phyloP scores from a whole-genome alignment of 495 filamentous ascomycete genomes.

The Entonaema liquescens region DNA sequence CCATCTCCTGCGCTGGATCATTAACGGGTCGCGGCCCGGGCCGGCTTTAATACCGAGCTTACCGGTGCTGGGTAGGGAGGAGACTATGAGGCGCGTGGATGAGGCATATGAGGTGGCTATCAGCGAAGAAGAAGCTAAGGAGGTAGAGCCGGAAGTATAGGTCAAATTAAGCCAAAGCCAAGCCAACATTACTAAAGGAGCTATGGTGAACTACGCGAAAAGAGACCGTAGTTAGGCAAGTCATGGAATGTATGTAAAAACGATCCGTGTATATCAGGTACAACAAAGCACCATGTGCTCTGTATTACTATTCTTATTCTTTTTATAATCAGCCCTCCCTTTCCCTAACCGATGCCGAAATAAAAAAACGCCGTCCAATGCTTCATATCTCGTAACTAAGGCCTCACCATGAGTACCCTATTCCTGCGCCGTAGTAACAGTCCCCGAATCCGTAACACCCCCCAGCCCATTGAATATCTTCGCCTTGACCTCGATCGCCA shows the following conservation, averaged over 20 bases:
- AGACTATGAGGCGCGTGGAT: slow-evolving; percentile 64
- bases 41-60: slow-evolving; percentile 67
- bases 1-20: slow-evolving; percentile 72
- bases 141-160: not conserved
- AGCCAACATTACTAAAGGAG: not conserved
- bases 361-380: slow-evolving; percentile 32
- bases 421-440: too few species aligned
- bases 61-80: slow-evolving; percentile 68
- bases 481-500: slow-evolving; percentile 85
- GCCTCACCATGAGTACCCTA: not conserved
- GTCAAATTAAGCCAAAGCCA: not conserved
- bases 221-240: not conserved
- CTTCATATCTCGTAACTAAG: slow-evolving; percentile 33
- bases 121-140: not conserved
- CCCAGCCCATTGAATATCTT: slow-evolving; percentile 79
- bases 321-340: slow-evolving; percentile 14
- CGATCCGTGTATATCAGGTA: slow-evolving; percentile 3
- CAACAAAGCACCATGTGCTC: slow-evolving; percentile 22
- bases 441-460: slow-evolving; percentile 21
- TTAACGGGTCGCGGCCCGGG: slow-evolving; percentile 66
- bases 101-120: slow-evolving; percentile 48
- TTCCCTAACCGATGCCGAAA: not conserved
- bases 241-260: not conserved
- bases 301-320: slow-evolving; percentile 18
- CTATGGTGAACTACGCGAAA: not conserved